These are phyloP conservation scores for Euphrasia arctica DNA, from an alignment of 305 asterid genomes.

Conservation along the genomic window DNA sequence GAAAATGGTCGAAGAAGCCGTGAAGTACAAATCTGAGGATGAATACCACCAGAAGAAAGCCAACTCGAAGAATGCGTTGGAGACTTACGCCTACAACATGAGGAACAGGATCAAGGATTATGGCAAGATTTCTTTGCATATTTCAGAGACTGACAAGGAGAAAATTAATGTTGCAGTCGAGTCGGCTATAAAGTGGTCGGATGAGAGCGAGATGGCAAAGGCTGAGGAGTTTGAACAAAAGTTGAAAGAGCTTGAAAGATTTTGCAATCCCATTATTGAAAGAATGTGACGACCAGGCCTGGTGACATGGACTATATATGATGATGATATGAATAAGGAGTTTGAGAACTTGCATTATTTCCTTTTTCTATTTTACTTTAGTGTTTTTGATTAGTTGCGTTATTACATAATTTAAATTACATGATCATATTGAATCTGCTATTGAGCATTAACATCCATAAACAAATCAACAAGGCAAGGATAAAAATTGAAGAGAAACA, in stretches of 20 bases:
- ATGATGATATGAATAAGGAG: too few species aligned
- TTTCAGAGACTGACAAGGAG: background rate
- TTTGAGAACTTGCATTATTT: too few species aligned
- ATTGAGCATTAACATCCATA: too few species aligned
- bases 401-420: too few species aligned
- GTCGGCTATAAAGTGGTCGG: background rate
- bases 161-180: background rate
- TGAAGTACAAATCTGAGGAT: background rate
- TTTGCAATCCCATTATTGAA: background rate
- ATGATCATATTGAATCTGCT: too few species aligned
- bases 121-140: background rate
- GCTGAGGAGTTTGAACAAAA: background rate
- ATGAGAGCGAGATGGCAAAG: background rate
- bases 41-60: background rate
- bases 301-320: too few species aligned
- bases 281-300: too few species aligned
- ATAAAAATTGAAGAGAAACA: too few species aligned
- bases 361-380: too few species aligned
- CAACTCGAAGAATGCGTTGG: background rate
- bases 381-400: too few species aligned
- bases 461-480: too few species aligned
- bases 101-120: background rate
- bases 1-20: background rate
- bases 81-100: background rate
- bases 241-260: background rate